phyloP scores from a whole-genome alignment of 352 stramenopile species.

The Globisporangium parvum region DNA sequence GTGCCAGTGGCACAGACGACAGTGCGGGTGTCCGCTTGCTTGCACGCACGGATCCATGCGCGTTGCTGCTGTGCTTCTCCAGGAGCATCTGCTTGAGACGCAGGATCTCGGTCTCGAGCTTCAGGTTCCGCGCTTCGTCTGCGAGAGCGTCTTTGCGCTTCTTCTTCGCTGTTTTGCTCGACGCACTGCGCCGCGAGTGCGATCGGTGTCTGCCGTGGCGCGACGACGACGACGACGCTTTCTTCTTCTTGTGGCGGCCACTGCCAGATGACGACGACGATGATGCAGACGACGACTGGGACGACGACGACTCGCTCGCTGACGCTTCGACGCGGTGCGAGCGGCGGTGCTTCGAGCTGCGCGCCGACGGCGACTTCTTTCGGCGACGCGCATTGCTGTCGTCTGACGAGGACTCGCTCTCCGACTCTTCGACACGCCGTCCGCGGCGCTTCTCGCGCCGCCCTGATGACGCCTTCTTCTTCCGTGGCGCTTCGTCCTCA shows the following conservation, averaged over 20 bases:
- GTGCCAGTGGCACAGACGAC: not conserved
- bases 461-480: conserved; percentile 2
- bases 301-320: conserved; percentile 1
- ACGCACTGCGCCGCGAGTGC: conserved; percentile 1
- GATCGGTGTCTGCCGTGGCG: not conserved
- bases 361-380: conserved; percentile 1
- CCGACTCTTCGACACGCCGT: conserved; percentile 1
- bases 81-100: conserved; percentile 70
- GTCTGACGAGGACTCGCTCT: conserved; percentile 1
- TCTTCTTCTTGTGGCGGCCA: conserved; percentile 4
- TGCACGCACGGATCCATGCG: not conserved
- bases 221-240: conserved; percentile 7
- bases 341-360: conserved; percentile 1
- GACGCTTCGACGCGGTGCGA: not conserved
- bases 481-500: not conserved
- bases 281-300: not conserved
- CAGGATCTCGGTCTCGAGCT: conserved; percentile 65
- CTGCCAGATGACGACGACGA: conserved; percentile 3
- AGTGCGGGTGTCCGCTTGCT: conserved; percentile 2
- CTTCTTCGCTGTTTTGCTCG: conserved; percentile 10
- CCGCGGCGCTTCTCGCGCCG: conserved; percentile 1
- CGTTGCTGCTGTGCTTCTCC: conserved; percentile 28
- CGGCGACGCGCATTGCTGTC: not conserved
- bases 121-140: conserved; percentile 33
- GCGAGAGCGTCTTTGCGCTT: conserved; percentile 8